These are phyloP conservation scores for Dimargaris xerosporica DNA, from an alignment of 192 early-diverging fungal genomes.

Conservation along the genomic window DNA sequence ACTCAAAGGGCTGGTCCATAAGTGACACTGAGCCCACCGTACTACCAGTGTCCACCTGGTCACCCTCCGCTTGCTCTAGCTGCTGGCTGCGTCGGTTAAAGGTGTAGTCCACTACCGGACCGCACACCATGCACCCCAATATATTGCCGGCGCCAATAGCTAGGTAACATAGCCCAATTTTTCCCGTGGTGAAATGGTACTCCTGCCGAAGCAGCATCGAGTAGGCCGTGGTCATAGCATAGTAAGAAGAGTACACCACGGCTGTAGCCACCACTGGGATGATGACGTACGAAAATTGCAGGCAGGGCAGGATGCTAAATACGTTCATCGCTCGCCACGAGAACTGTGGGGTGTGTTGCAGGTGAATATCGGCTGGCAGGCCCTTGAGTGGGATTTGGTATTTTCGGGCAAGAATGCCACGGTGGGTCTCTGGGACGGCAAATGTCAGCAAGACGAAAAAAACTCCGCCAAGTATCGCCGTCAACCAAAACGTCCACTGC, in stretches of 20 bases:
- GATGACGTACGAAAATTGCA: conserved; percentile 11
- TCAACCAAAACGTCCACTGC: conserved; percentile 43
- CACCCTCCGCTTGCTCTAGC: neutral
- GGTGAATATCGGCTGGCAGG: conserved; percentile 15
- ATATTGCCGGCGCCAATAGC: conserved; percentile 29
- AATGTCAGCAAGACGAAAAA: conserved; percentile 30
- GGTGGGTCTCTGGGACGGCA: conserved; percentile 42
- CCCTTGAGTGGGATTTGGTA: conserved; percentile 21
- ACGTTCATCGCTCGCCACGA: conserved; percentile 12
- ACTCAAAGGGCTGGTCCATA: conserved; percentile 13
- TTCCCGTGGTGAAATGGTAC: conserved; percentile 25
- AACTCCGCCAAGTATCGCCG: conserved; percentile 33
- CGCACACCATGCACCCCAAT: conserved; percentile 24
- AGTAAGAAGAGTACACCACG: conserved; percentile 33
- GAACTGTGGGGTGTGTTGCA: conserved; percentile 5
- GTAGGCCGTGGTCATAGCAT: conserved; percentile 26
- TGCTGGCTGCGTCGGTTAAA: neutral
- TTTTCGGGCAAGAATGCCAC: conserved; percentile 19
- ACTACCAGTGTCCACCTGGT: neutral
- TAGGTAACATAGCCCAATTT: conserved; percentile 31
- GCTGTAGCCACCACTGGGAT: conserved; percentile 22
- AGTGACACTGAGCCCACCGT: neutral
- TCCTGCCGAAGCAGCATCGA: conserved; percentile 24
- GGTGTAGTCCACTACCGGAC: conserved; percentile 20
- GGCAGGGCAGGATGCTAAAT: conserved; percentile 2